Conservation (phyloP, 106 monocot genomes). For the Narthecium ossifragum region DNA sequence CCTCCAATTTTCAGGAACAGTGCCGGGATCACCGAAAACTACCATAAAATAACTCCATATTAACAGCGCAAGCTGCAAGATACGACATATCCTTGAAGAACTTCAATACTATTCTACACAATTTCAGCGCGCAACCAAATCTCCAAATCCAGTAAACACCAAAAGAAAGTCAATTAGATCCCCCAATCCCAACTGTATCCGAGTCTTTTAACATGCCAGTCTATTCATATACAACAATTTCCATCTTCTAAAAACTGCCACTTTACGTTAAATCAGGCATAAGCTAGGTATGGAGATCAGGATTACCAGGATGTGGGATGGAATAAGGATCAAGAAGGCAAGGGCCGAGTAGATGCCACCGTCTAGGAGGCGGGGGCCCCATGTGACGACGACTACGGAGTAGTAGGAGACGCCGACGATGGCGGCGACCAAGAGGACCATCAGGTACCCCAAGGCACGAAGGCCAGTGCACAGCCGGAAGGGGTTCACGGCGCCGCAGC, state of each 20-base stretch:
- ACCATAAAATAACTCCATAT: slow-evolving; percentile 90
- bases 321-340: slow-evolving; percentile 38
- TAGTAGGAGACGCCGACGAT: slow-evolving; percentile 66
- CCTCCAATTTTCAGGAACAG: slow-evolving; percentile 75
- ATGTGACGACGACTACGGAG: slow-evolving; percentile 61
- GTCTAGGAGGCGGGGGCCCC: slow-evolving; percentile 52
- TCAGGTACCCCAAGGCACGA: slow-evolving; percentile 60
- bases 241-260: neutral
- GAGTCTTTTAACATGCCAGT: neutral
- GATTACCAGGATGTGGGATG: slow-evolving; percentile 65
- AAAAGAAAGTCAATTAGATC: neutral
- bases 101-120: too few relatives aligned
- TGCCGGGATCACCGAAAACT: slow-evolving; percentile 73
- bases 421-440: slow-evolving; percentile 56
- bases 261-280: too few relatives aligned
- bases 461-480: slow-evolving; percentile 67
- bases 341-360: slow-evolving; percentile 23
- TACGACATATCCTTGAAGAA: slow-evolving; percentile 17
- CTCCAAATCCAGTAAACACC: neutral
- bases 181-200: neutral
- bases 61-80: slow-evolving; percentile 75
- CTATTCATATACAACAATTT: neutral
- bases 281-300: too few relatives aligned
- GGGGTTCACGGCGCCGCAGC: slow-evolving; percentile 48
- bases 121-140: neutral